Base-by-base conservation (phyloP, 352 stramenopile genomes). In the Pythium phragmiticola region DNA sequence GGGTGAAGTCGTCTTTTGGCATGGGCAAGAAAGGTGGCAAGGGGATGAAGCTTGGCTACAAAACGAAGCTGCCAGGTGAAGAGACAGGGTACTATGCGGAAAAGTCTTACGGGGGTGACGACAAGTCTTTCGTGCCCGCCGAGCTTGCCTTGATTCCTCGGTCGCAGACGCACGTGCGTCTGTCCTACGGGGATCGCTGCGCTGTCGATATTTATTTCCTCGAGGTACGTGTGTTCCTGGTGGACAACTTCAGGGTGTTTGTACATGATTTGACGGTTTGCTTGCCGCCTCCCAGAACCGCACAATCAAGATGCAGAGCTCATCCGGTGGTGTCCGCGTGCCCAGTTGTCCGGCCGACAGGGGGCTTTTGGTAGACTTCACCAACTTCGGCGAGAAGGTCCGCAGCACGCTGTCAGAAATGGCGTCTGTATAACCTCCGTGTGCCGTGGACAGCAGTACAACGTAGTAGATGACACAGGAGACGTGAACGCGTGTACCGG, bases 191-290 rank as follows among this genome's bases (percentile, higher is more conserved):
- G 54, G 83, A 95, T 61, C 84, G 86, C 26, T 93, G 81, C 69
- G 86, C 82, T 56, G 84, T 95, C 73, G 86, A 95, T 90, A 90
- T 95, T 88, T 93, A 90, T 90, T 95, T 95, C 57, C 76, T 95
- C 64, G 81, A 93, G 86, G 86, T 93, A 70, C 37, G 72, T 54
- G 19, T 54, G 13, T 9, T 9, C 14, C 3, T 45, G 50, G 37
- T 34, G 47, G 26, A 23, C 14, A 26, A 11, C 52, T 9, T 66
- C 19, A 23, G 57, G 37, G 12, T 59, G 21, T 13, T 55, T 17
- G 60, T 19, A 63, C 46, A 64, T n/a, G 69, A 42, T 7, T 70
- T 56, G 7, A 39, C 34, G 34, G 2, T 50, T 60, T 53, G 2
- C 39, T 48, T 46, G 14, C 53, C 26, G 2, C 51, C 33, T 28